Base-by-base conservation (phyloP, 352 stramenopile species). In the Pythium coloratum region DNA sequence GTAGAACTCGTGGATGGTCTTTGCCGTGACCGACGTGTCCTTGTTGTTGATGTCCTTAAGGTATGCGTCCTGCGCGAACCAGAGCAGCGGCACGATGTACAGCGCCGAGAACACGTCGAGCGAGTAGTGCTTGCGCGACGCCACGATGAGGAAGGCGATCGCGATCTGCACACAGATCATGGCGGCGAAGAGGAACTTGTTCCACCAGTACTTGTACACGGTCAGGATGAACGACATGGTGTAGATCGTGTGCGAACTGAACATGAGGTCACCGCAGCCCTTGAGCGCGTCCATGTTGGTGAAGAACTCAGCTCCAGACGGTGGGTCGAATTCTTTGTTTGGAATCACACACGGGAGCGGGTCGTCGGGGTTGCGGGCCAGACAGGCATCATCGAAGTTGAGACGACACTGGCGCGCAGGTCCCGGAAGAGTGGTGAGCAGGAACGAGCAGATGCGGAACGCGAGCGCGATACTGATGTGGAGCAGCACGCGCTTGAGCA, bases 161-260 rank as follows among this genome's bases (percentile, higher is more conserved):
- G 75, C 74, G 62, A 89, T 88, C 72, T 96, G 87, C 14, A 93
- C 61, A 62, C 74, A 76, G 8, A 92, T 55, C 81, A 96, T 94
- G 61, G 91, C 67, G 12, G 73, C 62, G 64, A 94, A 76, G 47
- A 93, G 72, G 58, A 72, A 84, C 63, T 86, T 90, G 79, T 86
- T 92, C 64, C 77, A 82, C 83, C 89, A 97, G 79, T 91, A 97
- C 73, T 95, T 96, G 79, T 72, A 91, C 38, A 91, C 69, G 28
- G 80, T 89, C 38, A 94, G 71, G 62, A 96, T 95, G 55, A 96
- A 82, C 64, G 88, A 90, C 74, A 97, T 68, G 4, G 88, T 96
- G 84, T 95, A 97, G 70, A 96, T 97, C 24, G 88, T 97, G 77
- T 97, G 91, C 34, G 87, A 96, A 69, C 88, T 96, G 68, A 96